Conservation (phyloP, 2,329 filamentous ascomycete species). For the Amauroascus niger region DNA sequence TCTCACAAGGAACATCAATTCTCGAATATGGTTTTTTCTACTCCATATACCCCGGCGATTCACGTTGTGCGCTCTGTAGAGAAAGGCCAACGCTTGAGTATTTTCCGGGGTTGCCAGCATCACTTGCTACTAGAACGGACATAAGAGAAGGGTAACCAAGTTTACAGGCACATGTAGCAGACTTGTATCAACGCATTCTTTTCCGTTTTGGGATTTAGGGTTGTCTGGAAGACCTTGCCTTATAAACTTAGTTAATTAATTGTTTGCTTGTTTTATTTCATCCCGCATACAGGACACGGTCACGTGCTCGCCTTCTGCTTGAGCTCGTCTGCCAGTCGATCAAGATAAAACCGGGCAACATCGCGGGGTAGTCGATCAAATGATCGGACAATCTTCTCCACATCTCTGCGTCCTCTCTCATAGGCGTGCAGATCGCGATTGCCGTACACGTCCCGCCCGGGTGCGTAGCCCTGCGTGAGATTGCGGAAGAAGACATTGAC, state of each 20-base stretch:
- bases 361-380: slow-evolving; percentile 50
- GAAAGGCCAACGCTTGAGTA: too few species aligned
- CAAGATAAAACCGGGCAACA: slow-evolving; percentile 64
- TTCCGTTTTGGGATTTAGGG: not conserved
- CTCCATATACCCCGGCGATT: too few species aligned
- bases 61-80: too few species aligned
- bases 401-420: slow-evolving; percentile 65
- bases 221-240: not conserved
- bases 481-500: slow-evolving; percentile 86
- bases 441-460: slow-evolving; percentile 74
- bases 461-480: slow-evolving; percentile 56
- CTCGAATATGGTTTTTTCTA: too few species aligned
- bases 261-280: not conserved
- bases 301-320: slow-evolving; percentile 21
- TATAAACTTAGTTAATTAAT: not conserved
- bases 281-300: not conserved
- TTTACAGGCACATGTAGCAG: slow-evolving; percentile 2
- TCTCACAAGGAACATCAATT: too few species aligned
- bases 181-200: not conserved
- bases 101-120: too few species aligned
- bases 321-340: slow-evolving; percentile 61
- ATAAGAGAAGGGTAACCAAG: too few species aligned
- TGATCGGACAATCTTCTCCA: slow-evolving; percentile 50
- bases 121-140: too few species aligned
- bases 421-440: slow-evolving; percentile 79